Evolutionary conservation across 148 eudicot species (phyloP).

Genomic region (Suaeda aralocaspica): DNA sequence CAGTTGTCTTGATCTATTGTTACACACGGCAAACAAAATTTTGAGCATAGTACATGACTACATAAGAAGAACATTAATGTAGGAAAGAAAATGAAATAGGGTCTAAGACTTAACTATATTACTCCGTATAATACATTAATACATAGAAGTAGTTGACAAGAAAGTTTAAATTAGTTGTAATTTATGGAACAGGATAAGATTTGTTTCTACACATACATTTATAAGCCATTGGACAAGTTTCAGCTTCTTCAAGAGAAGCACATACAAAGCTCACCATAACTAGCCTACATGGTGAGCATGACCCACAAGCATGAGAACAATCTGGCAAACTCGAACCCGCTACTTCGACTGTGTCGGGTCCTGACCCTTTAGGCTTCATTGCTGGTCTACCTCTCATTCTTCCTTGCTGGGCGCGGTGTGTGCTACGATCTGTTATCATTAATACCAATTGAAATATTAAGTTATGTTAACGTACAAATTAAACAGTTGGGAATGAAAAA

Average conservation of each 20-base stretch:
- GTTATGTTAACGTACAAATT: too few relatives aligned
- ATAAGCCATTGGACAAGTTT: constrained; percentile 78
- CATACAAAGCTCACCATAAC: constrained; percentile 76
- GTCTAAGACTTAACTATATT: too few relatives aligned
- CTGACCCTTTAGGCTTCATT: constrained; percentile 28
- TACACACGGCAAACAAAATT: too few relatives aligned
- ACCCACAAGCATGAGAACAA: constrained; percentile 68
- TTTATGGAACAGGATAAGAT: constrained; percentile 70
- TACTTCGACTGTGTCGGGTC: constrained; percentile 41
- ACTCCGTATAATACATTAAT: too few relatives aligned
- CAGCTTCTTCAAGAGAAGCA: constrained; percentile 51
- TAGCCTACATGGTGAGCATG: constrained; percentile 66
- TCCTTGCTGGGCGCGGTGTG: constrained; percentile 8
- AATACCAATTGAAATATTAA: too few relatives aligned
- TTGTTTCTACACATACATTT: constrained; percentile 73
- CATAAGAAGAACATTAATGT: too few relatives aligned
- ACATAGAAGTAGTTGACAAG: not conserved
- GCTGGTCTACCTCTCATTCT: constrained; percentile 20
- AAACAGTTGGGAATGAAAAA: too few relatives aligned
- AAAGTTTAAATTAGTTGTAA: not conserved
- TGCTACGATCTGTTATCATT: constrained; percentile 8
- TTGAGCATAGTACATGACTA: too few relatives aligned
- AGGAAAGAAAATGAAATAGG: too few relatives aligned
- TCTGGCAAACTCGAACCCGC: constrained; percentile 72
- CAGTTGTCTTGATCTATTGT: too few relatives aligned